Percentiles rank a stretch among this genome's conserved stretches.
phyloP scores from a whole-genome alignment of 73 alveolate species.

The Symbiodinium pilosum region DNA sequence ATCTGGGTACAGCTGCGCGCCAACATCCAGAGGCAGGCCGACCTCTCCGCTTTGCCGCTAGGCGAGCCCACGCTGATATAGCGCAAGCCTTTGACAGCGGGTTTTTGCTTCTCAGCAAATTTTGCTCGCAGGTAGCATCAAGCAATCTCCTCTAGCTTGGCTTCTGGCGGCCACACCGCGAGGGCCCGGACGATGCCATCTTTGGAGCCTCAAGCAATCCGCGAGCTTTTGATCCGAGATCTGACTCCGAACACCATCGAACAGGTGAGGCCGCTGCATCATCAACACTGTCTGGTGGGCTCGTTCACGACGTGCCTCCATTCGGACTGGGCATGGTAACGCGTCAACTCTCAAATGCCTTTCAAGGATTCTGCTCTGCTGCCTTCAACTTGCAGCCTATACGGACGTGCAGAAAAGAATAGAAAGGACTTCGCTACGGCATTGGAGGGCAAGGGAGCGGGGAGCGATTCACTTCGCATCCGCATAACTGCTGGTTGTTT shows the following conservation, averaged over 20 bases:
- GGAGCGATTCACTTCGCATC: too few species aligned
- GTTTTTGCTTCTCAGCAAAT: not conserved
- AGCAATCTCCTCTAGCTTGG: not conserved
- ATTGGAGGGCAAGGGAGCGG: too few species aligned
- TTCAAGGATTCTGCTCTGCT: too few species aligned
- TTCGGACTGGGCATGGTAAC: too few species aligned
- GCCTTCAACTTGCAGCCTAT: too few species aligned
- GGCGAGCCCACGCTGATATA: slow-evolving; percentile 53
- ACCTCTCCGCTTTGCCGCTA: slow-evolving; percentile 45
- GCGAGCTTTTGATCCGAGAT: not conserved
- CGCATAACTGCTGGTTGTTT: too few species aligned
- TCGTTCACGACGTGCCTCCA: slow-evolving; percentile 43
- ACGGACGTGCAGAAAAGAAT: too few species aligned
- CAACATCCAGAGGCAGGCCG: not conserved
- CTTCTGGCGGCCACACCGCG: slow-evolving; percentile 39
- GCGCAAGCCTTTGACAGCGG: slow-evolving; percentile 47
- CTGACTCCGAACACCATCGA: too few species aligned
- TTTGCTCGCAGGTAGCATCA: too few species aligned
- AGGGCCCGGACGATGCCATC: slow-evolving; percentile 69
- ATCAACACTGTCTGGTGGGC: slow-evolving; percentile 56
- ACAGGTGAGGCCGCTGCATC: not conserved
- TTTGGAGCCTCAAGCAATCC: slow-evolving; percentile 2
- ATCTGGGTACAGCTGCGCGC: too few species aligned
- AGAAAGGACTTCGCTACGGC: too few species aligned
- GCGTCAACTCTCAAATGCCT: too few species aligned